Evolutionary conservation across 208 protist genomes (phyloP).

Genomic region (Novymonas esmeraldas): DNA sequence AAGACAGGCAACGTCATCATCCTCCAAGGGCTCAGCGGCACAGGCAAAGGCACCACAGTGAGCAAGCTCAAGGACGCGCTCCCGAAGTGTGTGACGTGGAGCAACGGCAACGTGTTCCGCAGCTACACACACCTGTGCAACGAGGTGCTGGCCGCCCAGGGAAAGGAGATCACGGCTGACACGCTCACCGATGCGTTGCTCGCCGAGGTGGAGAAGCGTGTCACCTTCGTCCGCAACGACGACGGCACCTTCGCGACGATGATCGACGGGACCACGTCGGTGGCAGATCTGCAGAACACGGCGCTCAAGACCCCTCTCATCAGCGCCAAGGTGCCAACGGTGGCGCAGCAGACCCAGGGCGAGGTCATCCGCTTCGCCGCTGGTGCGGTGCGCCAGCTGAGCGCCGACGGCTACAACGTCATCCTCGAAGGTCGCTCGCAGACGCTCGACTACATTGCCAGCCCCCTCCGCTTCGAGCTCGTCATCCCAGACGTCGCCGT

Average conservation of each 20-base stretch:
- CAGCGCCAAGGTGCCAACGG: constrained; percentile 76
- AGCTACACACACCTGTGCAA: constrained; percentile 86
- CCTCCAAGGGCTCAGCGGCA: constrained; percentile 90
- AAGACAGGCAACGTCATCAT: constrained; percentile 85
- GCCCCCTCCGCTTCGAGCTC: constrained; percentile 86
- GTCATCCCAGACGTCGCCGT: constrained; percentile 73
- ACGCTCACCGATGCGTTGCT: constrained; percentile 69
- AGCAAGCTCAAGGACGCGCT: constrained; percentile 69
- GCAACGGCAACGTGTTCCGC: constrained; percentile 93
- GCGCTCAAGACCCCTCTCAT: constrained; percentile 84
- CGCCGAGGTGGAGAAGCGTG: constrained; percentile 50
- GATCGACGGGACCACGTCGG: constrained; percentile 64
- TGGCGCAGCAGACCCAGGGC: constrained; percentile 91
- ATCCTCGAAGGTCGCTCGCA: constrained; percentile 90
- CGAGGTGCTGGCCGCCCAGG: constrained; percentile 53
- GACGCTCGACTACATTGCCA: constrained; percentile 89
- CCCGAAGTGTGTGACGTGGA: constrained; percentile 88
- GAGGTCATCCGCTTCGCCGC: constrained; percentile 90
- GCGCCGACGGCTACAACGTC: constrained; percentile 83
- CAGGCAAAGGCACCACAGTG: constrained; percentile 92
- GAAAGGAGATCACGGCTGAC: constrained; percentile 50
- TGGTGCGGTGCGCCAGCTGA: constrained; percentile 67
- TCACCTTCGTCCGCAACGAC: constrained; percentile 68
- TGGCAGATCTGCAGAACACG: constrained; percentile 90
- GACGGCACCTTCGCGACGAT: constrained; percentile 69